phyloP scores from a whole-genome alignment of 73 alveolate species.

The Paramecium pentaurelia region DNA sequence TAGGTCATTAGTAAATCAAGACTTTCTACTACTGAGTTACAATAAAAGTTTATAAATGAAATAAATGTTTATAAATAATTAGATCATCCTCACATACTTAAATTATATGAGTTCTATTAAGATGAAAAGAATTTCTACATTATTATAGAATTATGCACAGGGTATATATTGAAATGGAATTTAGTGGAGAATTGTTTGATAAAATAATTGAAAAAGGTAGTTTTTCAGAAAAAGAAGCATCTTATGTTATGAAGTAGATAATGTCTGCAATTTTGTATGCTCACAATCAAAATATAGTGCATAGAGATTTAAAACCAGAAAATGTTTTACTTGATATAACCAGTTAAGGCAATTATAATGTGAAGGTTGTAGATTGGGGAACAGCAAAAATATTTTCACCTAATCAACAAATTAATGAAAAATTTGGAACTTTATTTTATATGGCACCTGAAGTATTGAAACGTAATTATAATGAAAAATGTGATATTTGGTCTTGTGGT shows the following conservation, averaged over 20 bases:
- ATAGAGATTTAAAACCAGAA: conserved; percentile 72
- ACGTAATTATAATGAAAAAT: conserved; percentile 55
- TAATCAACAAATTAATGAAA: conserved; percentile 34
- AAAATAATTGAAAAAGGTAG: conserved; percentile 84
- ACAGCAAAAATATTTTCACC: conserved; percentile 52
- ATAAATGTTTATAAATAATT: conserved; percentile 48
- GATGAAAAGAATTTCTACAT: conserved; percentile 57
- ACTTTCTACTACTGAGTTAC: conserved; percentile 41
- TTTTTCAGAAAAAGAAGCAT: conserved; percentile 89
- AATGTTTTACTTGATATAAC: conserved; percentile 61
- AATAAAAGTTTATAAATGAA: conserved; percentile 62
- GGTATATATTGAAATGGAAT: conserved; percentile 1
- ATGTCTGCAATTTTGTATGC: conserved; percentile 90
- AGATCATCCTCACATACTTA: conserved; percentile 71
- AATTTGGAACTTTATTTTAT: conserved; percentile 57
- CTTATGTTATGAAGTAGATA: conserved; percentile 85
- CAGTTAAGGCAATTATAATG: conserved; percentile 50
- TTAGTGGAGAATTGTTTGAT: conserved; percentile 92
- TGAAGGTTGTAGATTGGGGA: conserved; percentile 65
- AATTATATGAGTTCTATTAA: conserved; percentile 60
- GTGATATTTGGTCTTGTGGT: conserved; percentile 64
- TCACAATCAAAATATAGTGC: conserved; percentile 88
- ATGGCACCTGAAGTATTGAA: conserved; percentile 61
- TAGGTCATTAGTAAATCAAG: conserved; percentile 49
- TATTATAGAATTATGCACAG: conserved; percentile 66